Conservation (phyloP, 83 land plant genomes). For the Picea abies region DNA sequence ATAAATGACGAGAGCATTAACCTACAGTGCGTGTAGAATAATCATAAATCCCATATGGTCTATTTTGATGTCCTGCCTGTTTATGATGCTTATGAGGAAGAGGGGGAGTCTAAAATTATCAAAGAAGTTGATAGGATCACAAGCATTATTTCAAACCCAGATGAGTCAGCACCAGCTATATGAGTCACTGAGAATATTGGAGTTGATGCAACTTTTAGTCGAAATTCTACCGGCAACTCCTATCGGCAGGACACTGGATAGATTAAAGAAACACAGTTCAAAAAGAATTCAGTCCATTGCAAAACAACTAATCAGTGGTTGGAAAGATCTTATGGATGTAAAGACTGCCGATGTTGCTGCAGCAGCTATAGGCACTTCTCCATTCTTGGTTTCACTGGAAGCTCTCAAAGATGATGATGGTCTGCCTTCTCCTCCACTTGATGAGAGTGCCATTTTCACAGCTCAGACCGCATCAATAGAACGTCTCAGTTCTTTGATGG, state of each 20-base stretch:
- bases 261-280: constrained; percentile 45
- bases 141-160: constrained; percentile 28
- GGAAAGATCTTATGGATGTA: constrained; percentile 18
- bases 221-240: constrained; percentile 63
- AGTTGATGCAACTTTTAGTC: constrained; percentile 59
- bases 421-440: constrained; percentile 80
- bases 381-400: constrained; percentile 55
- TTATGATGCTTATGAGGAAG: constrained; percentile 35
- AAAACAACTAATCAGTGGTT: constrained; percentile 41
- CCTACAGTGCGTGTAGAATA: no score
- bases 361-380: constrained; percentile 21
- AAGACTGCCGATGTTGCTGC: constrained; percentile 21
- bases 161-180: constrained; percentile 44
- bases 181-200: constrained; percentile 63
- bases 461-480: constrained; percentile 46
- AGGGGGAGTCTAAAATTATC: constrained; percentile 43
- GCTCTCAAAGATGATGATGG: constrained; percentile 49
- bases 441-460: constrained; percentile 58
- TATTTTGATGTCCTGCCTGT: no score
- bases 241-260: constrained; percentile 69
- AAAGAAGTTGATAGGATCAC: constrained; percentile 73
- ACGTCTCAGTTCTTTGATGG: constrained; percentile 76
- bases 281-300: constrained; percentile 49
- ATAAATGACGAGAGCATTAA: no score
- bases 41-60: no score